Percentiles rank a stretch among this genome's conserved stretches.
Conservation (phyloP, 768 basidiomycete species). For the Suillus bovinus region DNA sequence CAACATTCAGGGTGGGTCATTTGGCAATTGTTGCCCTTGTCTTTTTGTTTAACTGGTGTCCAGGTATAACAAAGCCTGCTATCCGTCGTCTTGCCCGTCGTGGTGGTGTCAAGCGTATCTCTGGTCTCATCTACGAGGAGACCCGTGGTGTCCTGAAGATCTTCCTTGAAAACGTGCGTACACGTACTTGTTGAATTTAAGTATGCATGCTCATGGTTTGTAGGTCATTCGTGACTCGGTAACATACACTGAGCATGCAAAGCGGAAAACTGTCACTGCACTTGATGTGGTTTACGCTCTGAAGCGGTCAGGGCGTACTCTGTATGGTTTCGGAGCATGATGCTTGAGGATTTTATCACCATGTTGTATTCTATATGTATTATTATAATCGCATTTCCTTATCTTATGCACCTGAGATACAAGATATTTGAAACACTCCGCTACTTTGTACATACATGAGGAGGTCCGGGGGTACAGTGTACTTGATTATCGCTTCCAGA, state of each 20-base stretch:
- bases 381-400: conserved; percentile 25
- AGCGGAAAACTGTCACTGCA: conserved; percentile 93
- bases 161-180: conserved; percentile 82
- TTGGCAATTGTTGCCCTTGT: conserved; percentile 16
- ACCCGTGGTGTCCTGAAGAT: conserved; percentile 94
- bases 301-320: conserved; percentile 83
- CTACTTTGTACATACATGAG: too few relatives aligned
- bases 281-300: conserved; percentile 91
- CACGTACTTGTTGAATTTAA: not conserved
- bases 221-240: conserved; percentile 95
- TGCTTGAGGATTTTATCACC: not conserved
- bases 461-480: too few relatives aligned
- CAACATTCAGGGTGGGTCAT: conserved; percentile 62
- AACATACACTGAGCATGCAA: conserved; percentile 98
- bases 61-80: conserved; percentile 93
- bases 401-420: not conserved
- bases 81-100: conserved; percentile 95
- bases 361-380: conserved; percentile 29
- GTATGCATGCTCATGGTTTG: conserved; percentile 9
- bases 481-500: too few relatives aligned
- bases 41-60: conserved; percentile 9
- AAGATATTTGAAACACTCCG: not conserved
- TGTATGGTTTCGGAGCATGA: conserved; percentile 36
- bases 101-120: conserved; percentile 98
- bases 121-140: conserved; percentile 93